A percentile compares a stretch with the other conserved stretches of the same genome.
These are phyloP conservation scores for Kondoa malvinella DNA, from an alignment of 768 basidiomycete species.

Conservation along the genomic window DNA sequence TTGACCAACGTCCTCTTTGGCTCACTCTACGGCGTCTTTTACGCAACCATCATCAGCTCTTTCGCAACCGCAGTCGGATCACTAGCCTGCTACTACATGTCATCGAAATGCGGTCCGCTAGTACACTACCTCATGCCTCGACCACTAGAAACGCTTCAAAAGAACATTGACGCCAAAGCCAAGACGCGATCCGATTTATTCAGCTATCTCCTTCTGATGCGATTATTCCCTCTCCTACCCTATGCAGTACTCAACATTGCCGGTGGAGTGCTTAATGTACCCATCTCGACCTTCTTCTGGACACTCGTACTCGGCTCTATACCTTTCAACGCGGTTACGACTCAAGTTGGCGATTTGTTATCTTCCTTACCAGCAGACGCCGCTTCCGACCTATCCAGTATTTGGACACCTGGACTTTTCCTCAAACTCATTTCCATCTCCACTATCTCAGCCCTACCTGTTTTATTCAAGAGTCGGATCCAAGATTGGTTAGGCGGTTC, in stretches of 20 bases:
- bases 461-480: constrained; percentile 27
- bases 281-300: constrained; percentile 24
- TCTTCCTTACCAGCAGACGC: constrained; percentile 14
- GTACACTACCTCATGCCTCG: constrained; percentile 26
- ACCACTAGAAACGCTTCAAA: constrained; percentile 16
- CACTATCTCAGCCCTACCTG: constrained; percentile 22
- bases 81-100: constrained; percentile 22
- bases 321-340: constrained; percentile 28
- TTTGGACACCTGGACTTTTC: constrained; percentile 25
- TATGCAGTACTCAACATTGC: constrained; percentile 28
- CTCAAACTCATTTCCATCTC: constrained; percentile 25
- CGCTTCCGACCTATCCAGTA: constrained; percentile 20
- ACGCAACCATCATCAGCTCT: not conserved
- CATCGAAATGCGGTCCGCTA: constrained; percentile 24
- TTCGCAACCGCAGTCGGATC: constrained; percentile 4
- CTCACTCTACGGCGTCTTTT: constrained; percentile 23
- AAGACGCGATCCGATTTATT: constrained; percentile 20
- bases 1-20: constrained; percentile 28
- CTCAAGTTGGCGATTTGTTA: constrained; percentile 21
- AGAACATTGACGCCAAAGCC: constrained; percentile 3
- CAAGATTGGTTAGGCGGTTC: constrained; percentile 12
- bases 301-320: constrained; percentile 27
- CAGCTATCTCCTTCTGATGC: constrained; percentile 26
- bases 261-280: constrained; percentile 26
- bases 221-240: constrained; percentile 28